Evolutionary conservation across 2,329 filamentous ascomycete genomes (phyloP).

Genomic region (Fusarium sp.): DNA sequence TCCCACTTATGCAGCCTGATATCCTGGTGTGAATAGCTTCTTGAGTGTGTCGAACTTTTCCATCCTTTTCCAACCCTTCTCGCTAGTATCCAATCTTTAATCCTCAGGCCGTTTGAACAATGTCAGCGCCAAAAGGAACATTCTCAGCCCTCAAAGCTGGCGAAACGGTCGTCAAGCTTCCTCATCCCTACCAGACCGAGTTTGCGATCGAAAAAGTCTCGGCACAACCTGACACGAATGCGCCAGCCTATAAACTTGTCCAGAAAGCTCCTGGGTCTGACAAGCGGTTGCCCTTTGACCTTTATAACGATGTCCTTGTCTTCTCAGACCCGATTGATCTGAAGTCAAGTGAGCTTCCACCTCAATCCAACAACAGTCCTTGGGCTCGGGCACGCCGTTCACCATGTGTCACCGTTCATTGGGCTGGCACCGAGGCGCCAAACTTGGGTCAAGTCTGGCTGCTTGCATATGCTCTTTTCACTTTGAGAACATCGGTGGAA

Average conservation of each 20-base stretch:
- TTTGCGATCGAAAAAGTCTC: conserved; percentile 54
- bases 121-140: conserved; percentile 30
- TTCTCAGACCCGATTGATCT: conserved; percentile 59
- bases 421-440: conserved; percentile 55
- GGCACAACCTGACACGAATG: conserved; percentile 28
- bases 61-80: not conserved
- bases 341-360: conserved; percentile 60
- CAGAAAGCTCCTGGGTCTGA: conserved; percentile 43
- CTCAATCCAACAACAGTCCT: conserved; percentile 63
- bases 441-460: conserved; percentile 64
- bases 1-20: conserved; percentile 6
- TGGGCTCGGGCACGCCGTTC: conserved; percentile 67
- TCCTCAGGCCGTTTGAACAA: conserved; percentile 2
- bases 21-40: conserved; percentile 39
- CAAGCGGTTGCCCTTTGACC: conserved; percentile 44
- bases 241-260: conserved; percentile 51
- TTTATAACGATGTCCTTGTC: conserved; percentile 51
- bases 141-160: conserved; percentile 42
- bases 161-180: conserved; percentile 59
- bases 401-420: conserved; percentile 57
- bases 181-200: conserved; percentile 60
- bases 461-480: conserved; percentile 63
- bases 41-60: not conserved
- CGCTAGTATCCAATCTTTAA: not conserved
- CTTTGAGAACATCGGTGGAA: conserved; percentile 60